Evolutionary conservation across 805 yeast species (phyloP), one percentile per base, ranked within the genome.

Genomic region (Schizosaccharomyces lindneri): DNA sequence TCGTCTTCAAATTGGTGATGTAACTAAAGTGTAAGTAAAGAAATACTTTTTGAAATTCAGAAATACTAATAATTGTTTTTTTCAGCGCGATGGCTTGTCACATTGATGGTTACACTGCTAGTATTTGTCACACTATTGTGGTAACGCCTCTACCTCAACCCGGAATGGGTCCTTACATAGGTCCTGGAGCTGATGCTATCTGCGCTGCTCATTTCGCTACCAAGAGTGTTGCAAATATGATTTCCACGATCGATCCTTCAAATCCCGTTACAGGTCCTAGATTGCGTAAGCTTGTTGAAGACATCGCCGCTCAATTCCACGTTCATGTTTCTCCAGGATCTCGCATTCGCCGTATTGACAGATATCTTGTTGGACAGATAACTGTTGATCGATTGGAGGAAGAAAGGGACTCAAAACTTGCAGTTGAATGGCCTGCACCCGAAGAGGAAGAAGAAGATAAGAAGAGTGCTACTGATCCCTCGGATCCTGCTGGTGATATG

Each of bases 261-360:
- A 66, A 66, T 1, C 66, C 65, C 17, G 81, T 90, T 51, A 81
- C 83, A 46, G 96, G 97, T 61, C 68, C 76, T 21, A 71, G 79
- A 65, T 81, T 93, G 64, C 81, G 95, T 71, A 70, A 74, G 27
- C 73, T 87, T 59, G 97, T 88, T 32, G 94, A 93, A 68, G 77
- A 82, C n/a, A 78, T 93, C 68, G 97, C 95, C n/a, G 78, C 78
- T 63, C 76, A 84, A 0, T 93, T 82, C 74, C 81, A 84, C 70
- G 87, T 95, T 75, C 76, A 77, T 63, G 87, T 93, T 62, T 87
- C 86, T 46, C 97, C 97, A 39, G 95, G 95, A 0, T 86, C 96
- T 27, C 83, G 87, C 70, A 85, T 93, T 55, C 84, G 98, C 74
- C 80, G 96, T 71, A 78, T 89, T 63, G 81, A 95, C 75, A 81